Base-by-base conservation (phyloP, 768 basidiomycete species). In the Pseudohyphozyma bogoriensis region DNA sequence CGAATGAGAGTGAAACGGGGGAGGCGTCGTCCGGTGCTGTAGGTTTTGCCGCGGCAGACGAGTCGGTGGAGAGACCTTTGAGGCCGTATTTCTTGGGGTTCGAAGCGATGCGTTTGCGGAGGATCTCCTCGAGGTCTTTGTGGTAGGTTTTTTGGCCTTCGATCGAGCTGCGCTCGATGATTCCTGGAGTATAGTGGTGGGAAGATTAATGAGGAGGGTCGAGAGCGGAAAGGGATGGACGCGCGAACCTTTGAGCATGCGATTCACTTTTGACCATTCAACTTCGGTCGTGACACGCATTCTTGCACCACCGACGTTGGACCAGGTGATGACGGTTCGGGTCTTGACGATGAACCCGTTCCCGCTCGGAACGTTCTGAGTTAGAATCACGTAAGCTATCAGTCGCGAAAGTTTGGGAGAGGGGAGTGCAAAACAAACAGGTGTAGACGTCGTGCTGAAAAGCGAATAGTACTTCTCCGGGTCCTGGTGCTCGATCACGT, bases 121-220 rank as follows among this genome's bases (percentile, higher is more conserved):
- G 91, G 7, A 83, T 83, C 63, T 77, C 79, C 65, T 92, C 88
- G 15, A 96, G 79, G 51, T 89, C 90, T 8, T 72, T 70, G 72
- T 93, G 88, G 70, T 90, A 93, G 32, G 78, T 77, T 73, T 85
- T 91, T 70, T 96, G 93, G 8, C 93, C 93, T 24, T 93, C 90
- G 44, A 95, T 84, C 15, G 83, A 85, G 2, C 87, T 89, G 64
- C 81, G 83, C 72, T 96, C 92, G 65, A 97, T 96, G 66, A 99
- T 87, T 18, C 82, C 85, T 3, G 86, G 1, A 29, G 16, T 24
- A 36, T 82, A 84, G 4, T 85, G 86, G 63, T 80, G 83, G 72
- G 20, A 28, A 22, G 3, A 16, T 12, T 24, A 26, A 82, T 84
- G 4, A 85, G 86, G 64, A 80, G 83, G 72, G 20, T 26, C 22